phyloP scores from a whole-genome alignment of 2,329 filamentous ascomycete genomes.

The Diaporthe humulicola region DNA sequence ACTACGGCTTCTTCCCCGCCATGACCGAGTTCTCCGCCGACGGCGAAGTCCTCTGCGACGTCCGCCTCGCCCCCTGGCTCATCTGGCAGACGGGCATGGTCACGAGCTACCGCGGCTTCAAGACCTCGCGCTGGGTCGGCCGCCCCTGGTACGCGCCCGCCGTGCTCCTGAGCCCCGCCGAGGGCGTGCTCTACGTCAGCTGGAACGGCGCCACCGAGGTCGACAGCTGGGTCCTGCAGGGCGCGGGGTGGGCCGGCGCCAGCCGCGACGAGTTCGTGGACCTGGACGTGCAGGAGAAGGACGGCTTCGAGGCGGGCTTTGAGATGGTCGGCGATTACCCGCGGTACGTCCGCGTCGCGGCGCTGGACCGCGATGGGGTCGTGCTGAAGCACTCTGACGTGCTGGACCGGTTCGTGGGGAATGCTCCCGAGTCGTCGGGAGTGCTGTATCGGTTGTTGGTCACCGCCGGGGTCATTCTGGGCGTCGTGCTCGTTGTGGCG shows the following conservation, averaged over 20 bases:
- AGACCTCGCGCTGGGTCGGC: slow-evolving; percentile 39
- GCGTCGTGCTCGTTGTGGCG: neutral
- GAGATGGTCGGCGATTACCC: slow-evolving; percentile 33
- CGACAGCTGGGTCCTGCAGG: slow-evolving; percentile 40
- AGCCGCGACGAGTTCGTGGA: slow-evolving; percentile 25
- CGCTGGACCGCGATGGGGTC: slow-evolving; percentile 35
- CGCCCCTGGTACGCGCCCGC: slow-evolving; percentile 34
- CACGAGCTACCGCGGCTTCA: slow-evolving; percentile 42
- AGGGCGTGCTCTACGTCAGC: slow-evolving; percentile 40
- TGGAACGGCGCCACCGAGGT: slow-evolving; percentile 43
- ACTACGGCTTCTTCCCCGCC: slow-evolving; percentile 40
- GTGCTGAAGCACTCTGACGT: slow-evolving; percentile 38
- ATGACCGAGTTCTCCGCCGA: slow-evolving; percentile 38
- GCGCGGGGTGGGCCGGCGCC: slow-evolving; percentile 33
- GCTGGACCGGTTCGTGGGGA: slow-evolving; percentile 39
- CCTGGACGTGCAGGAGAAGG: slow-evolving; percentile 33
- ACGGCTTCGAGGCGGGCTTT: slow-evolving; percentile 40
- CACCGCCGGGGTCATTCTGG: neutral
- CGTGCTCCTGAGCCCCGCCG: slow-evolving; percentile 22
- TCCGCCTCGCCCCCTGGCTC: slow-evolving; percentile 39
- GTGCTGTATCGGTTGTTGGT: neutral
- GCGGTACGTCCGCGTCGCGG: slow-evolving; percentile 38
- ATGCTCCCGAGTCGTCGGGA: slow-evolving; percentile 15
- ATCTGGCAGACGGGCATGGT: slow-evolving; percentile 39
- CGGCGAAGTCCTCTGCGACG: slow-evolving; percentile 42